These are phyloP conservation scores for Lepidium sativum DNA, from an alignment of 345 rosid genomes.

Conservation along the genomic window DNA sequence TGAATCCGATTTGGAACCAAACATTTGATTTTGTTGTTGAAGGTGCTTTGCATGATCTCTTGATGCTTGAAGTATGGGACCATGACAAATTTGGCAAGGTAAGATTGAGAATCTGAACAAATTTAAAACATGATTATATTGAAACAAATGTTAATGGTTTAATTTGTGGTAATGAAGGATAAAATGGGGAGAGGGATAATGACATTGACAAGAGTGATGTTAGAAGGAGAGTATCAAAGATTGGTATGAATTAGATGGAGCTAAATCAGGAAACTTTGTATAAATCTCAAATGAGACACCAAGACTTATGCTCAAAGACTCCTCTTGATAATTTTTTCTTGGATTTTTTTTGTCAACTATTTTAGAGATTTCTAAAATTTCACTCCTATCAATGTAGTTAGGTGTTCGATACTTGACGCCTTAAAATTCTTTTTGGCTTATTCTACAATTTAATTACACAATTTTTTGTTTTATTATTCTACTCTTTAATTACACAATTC, in stretches of 20 bases:
- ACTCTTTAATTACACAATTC: too few species aligned
- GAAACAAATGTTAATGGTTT: not conserved
- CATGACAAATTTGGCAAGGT: slow-evolving; percentile 91
- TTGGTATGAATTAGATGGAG: slow-evolving; percentile 43
- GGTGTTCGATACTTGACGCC: too few species aligned
- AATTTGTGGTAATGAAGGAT: slow-evolving; percentile 28
- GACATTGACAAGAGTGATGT: slow-evolving; percentile 74
- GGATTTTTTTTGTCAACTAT: too few species aligned
- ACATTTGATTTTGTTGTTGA: slow-evolving; percentile 93
- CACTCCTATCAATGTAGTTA: too few species aligned
- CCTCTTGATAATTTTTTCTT: not conserved
- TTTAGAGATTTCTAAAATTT: too few species aligned
- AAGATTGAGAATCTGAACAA: not conserved
- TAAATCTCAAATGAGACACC: slow-evolving; percentile 77
- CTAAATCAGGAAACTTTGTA: slow-evolving; percentile 59
- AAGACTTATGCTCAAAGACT: slow-evolving; percentile 50
- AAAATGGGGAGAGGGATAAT: slow-evolving; percentile 72
- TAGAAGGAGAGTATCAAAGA: slow-evolving; percentile 76
- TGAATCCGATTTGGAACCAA: slow-evolving; percentile 95
- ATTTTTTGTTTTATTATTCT: too few species aligned
- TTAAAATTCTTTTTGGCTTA: too few species aligned
- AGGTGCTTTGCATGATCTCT: slow-evolving; percentile 80
- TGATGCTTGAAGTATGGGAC: slow-evolving; percentile 67
- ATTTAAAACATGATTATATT: not conserved
- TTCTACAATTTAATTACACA: too few species aligned